phyloP scores from a whole-genome alignment of 495 filamentous ascomycete species.

The Arthonia radiata region DNA sequence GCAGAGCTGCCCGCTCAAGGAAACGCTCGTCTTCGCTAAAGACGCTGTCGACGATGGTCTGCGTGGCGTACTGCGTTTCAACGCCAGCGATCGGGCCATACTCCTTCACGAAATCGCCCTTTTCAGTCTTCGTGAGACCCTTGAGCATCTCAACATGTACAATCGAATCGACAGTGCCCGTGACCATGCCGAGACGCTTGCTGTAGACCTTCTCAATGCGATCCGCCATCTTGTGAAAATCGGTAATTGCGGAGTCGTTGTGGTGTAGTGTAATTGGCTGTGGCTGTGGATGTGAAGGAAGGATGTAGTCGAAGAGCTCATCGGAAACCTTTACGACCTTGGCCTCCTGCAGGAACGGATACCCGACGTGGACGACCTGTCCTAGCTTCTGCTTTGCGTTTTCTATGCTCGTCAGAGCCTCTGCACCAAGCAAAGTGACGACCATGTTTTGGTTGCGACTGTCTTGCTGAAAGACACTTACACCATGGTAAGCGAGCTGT shows the following conservation, averaged over 20 bases:
- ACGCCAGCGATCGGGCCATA: slow-evolving; percentile 73
- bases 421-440: slow-evolving; percentile 53
- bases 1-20: slow-evolving; percentile 60
- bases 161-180: slow-evolving; percentile 66
- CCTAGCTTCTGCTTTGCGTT: slow-evolving; percentile 58
- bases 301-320: slow-evolving; percentile 74
- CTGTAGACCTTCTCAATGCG: slow-evolving; percentile 69
- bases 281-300: slow-evolving; percentile 30
- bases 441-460: slow-evolving; percentile 95
- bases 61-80: slow-evolving; percentile 77
- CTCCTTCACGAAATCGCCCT: slow-evolving; percentile 79
- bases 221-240: slow-evolving; percentile 61
- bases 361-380: slow-evolving; percentile 72
- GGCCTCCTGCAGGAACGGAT: slow-evolving; percentile 86
- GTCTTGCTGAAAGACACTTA: slow-evolving; percentile 92
- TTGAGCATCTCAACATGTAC: slow-evolving; percentile 82
- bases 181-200: slow-evolving; percentile 69
- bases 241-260: slow-evolving; percentile 48
- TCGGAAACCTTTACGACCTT: slow-evolving; percentile 75
- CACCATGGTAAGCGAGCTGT: slow-evolving; percentile 63
- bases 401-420: slow-evolving; percentile 40
- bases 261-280: slow-evolving; percentile 44
- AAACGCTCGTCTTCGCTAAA: slow-evolving; percentile 81
- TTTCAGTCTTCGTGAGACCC: slow-evolving; percentile 71
- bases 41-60: slow-evolving; percentile 74